Percentiles rank a stretch among this genome's conserved stretches.
Evolutionary conservation across 768 basidiomycete genomes (phyloP).

Genomic region (Leccinum obscurum): DNA sequence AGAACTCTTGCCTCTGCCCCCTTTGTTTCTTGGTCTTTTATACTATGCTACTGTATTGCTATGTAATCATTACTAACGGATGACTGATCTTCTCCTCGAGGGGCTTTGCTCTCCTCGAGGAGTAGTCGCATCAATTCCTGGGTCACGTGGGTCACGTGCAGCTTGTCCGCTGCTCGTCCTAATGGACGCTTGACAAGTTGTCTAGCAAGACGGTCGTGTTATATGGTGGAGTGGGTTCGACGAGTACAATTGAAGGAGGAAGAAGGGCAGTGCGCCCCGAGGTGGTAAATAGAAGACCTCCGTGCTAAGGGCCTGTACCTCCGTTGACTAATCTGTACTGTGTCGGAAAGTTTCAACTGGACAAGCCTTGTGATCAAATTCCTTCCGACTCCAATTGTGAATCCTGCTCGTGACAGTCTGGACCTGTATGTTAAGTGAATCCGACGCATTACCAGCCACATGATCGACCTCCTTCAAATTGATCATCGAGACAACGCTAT

Average conservation of each 20-base stretch:
- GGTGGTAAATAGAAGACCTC: not conserved
- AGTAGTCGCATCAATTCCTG: too few relatives aligned
- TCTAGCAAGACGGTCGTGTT: slow-evolving; percentile 1
- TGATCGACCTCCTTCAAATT: not conserved
- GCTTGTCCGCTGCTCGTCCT: too few relatives aligned
- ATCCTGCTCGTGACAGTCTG: not conserved
- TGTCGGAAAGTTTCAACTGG: not conserved
- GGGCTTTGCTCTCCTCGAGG: too few relatives aligned
- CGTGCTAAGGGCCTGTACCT: not conserved
- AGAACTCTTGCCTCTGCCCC: too few relatives aligned
- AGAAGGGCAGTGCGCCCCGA: not conserved
- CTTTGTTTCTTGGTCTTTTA: too few relatives aligned
- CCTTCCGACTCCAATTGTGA: not conserved
- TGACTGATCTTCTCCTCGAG: too few relatives aligned
- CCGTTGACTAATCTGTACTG: not conserved
- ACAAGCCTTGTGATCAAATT: not conserved
- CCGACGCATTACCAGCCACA: too few relatives aligned
- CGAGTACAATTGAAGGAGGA: not conserved
- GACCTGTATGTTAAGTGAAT: not conserved
- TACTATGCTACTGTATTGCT: too few relatives aligned
- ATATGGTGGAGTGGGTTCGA: not conserved
- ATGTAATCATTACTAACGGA: too few relatives aligned
- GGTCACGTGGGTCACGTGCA: too few relatives aligned
- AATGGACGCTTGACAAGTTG: not conserved
- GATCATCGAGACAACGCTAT: not conserved